A percentile compares a stretch with the other conserved stretches of the same genome.
phyloP scores from a whole-genome alignment of 495 filamentous ascomycete genomes.

The Podospora sp. region DNA sequence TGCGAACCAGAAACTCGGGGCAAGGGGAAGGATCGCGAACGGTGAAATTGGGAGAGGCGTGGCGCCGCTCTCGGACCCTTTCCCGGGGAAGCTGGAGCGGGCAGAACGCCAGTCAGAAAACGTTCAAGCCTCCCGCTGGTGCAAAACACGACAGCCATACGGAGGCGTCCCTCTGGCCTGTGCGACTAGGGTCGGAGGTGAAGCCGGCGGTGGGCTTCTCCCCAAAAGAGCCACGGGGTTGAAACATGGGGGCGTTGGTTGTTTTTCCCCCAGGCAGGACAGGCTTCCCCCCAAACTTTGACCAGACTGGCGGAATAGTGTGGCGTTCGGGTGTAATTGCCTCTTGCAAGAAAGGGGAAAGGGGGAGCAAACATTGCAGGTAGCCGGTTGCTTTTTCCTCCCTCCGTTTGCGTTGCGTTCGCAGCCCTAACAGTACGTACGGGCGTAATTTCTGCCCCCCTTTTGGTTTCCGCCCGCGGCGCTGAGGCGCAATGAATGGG shows the following conservation, averaged over 20 bases:
- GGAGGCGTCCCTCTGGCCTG: neutral
- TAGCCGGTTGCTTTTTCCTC: neutral
- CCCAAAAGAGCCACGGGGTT: neutral
- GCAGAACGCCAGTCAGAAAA: neutral
- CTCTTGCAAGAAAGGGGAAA: neutral
- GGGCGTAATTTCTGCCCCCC: neutral
- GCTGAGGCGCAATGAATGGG: neutral
- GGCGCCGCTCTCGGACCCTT: neutral
- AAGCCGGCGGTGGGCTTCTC: neutral
- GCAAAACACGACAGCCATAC: neutral
- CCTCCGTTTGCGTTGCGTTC: neutral
- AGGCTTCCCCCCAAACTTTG: neutral
- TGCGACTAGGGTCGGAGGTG: neutral
- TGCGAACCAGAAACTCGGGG: constrained; percentile 14
- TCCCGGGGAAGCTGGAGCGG: neutral
- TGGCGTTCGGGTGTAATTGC: neutral
- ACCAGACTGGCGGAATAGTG: neutral
- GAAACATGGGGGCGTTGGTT: neutral
- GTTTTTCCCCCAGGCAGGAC: neutral
- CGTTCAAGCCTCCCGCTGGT: neutral
- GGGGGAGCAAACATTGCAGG: neutral
- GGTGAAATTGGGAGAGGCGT: neutral
- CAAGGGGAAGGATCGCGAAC: neutral
- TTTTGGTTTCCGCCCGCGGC: neutral
- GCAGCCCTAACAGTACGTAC: too few relatives aligned